Percentiles rank a stretch among this genome's conserved stretches.
These are phyloP conservation scores for Mycogone perniciosa DNA, from an alignment of 2,329 filamentous ascomycete species.

Conservation along the genomic window DNA sequence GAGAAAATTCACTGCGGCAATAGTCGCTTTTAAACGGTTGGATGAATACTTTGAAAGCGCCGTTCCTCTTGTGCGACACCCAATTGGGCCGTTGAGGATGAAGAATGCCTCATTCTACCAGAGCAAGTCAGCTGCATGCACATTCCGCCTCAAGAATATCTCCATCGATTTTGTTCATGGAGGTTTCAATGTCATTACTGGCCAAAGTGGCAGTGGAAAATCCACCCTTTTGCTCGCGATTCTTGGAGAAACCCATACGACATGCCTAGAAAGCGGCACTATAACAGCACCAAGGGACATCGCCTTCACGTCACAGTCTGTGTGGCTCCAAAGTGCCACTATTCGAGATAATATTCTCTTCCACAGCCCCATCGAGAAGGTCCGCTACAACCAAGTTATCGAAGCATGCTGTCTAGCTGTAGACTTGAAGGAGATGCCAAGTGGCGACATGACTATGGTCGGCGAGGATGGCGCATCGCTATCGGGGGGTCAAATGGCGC, in stretches of 20 bases:
- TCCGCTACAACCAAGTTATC: constrained; percentile 48
- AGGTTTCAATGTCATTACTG: constrained; percentile 46
- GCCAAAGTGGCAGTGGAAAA: constrained; percentile 49
- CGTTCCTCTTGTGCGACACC: constrained; percentile 40
- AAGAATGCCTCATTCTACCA: constrained; percentile 40
- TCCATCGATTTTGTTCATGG: constrained; percentile 45
- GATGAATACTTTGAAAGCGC: constrained; percentile 48
- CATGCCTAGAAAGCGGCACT: constrained; percentile 34
- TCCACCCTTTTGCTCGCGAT: constrained; percentile 47
- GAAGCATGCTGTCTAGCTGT: constrained; percentile 46
- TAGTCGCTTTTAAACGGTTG: constrained; percentile 44
- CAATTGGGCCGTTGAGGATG: constrained; percentile 42
- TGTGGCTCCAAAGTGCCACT: constrained; percentile 50
- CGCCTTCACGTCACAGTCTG: constrained; percentile 48
- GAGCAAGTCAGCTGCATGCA: constrained; percentile 36
- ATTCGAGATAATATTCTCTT: constrained; percentile 49
- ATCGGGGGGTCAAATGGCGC: constrained; percentile 49
- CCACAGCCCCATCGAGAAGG: constrained; percentile 40
- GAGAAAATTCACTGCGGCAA: constrained; percentile 26
- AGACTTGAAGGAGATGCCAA: constrained; percentile 44
- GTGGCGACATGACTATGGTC: constrained; percentile 44
- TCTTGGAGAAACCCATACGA: constrained; percentile 45
- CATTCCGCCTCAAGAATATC: constrained; percentile 41
- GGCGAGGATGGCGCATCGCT: constrained; percentile 48
- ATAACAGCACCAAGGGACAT: constrained; percentile 45